Base-by-base conservation (phyloP, 805 yeast genomes). In the Allodekkera sacchari region DNA sequence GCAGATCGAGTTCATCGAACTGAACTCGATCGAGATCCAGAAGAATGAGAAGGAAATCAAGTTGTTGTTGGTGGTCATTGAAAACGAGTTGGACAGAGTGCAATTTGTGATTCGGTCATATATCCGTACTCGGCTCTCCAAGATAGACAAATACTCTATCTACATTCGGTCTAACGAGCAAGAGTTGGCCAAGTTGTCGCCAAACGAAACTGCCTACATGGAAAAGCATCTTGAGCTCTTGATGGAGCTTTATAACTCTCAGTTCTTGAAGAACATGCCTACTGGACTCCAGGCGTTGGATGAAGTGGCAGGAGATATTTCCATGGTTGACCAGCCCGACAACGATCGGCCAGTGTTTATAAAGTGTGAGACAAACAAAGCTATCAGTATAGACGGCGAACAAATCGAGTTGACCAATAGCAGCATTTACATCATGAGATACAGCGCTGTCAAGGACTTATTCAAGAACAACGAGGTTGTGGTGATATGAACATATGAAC, bases 51-150 rank as follows among this genome's bases (percentile, higher is more conserved):
- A 59, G 32, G 83, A 79, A 39, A 76, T 77, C 55, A 88, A 88
- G 48, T 57, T 89, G 36, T 79, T 83, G 36, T 62, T 88, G 28
- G 73, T 92, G 61, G 72, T 94, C 16, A 77, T 89, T 44, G 98
- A 92, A 50, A 80, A 94, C 10, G 97, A 92, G 44, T 67, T 92
- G 16, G 97, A 92, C 46, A 62, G 98, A 35, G 71, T 85, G 19
- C 84, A 79, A 45, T 92, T 79, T 51, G 55, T 89, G 22, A 64
- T 88, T n/a, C 60, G 96, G 31, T 69, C 84, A 10, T 89, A 85
- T 52, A 61, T 88, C 21, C 67, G 98, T 39, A 71, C 89, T 6
- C 64, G 98, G 36, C 54, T 87, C 34, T 59, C 63, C 38, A 88
- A 83, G 55, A 71, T 92, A 29, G 96, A 87, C 57, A 68, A 66